These are phyloP conservation scores for Helotiales sp. DNA, from an alignment of 2,329 filamentous ascomycete species.

Conservation along the genomic window DNA sequence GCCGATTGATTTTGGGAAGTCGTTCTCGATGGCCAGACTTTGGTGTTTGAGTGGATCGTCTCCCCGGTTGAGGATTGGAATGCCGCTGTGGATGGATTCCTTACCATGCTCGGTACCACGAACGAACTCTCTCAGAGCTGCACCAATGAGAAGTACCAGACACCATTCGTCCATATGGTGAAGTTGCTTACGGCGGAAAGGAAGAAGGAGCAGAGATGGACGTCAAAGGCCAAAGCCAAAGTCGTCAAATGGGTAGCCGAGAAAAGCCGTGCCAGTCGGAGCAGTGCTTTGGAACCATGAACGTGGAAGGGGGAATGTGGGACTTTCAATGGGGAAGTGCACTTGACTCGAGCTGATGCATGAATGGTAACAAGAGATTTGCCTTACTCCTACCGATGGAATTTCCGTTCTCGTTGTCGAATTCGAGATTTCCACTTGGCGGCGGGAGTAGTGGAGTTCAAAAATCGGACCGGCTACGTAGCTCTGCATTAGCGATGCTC, in stretches of 20 bases:
- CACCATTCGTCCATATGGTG: neutral
- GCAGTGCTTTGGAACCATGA: neutral
- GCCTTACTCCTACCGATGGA: neutral
- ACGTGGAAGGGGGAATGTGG: neutral
- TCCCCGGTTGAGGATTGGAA: neutral
- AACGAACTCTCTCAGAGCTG: neutral
- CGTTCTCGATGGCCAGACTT: neutral
- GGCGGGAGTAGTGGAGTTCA: slow-evolving; percentile 6
- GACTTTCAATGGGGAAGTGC: neutral
- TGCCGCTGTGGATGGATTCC: neutral
- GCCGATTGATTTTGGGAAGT: neutral
- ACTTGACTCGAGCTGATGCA: neutral
- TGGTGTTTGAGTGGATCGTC: neutral
- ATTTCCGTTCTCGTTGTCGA: neutral
- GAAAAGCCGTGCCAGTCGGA: neutral
- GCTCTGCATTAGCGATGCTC: slow-evolving; percentile 1
- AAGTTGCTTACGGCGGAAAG: neutral
- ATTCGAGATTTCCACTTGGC: slow-evolving; percentile 2
- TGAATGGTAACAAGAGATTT: neutral
- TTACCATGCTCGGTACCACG: neutral
- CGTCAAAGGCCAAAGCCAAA: neutral
- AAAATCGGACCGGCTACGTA: slow-evolving; percentile 9
- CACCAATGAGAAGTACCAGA: neutral
- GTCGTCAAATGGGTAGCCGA: neutral
- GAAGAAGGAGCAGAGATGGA: neutral